phyloP scores from a whole-genome alignment of 202 grass and related monocot species.

The Eragrostis tef region DNA sequence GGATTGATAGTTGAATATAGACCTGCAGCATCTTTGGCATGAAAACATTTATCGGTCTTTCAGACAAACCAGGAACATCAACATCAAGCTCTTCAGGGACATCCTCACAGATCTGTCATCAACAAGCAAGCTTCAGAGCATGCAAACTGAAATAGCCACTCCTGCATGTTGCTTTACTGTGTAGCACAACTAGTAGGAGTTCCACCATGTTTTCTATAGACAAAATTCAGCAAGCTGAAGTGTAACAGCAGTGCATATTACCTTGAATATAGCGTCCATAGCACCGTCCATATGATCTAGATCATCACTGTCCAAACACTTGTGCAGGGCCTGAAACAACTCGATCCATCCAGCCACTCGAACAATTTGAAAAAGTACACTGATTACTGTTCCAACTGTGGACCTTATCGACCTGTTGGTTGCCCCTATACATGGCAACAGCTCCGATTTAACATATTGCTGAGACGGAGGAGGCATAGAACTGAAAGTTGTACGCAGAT shows the following conservation, averaged over 20 bases:
- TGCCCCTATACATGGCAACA: conserved; percentile 86
- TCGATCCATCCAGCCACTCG: conserved; percentile 85
- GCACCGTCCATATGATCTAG: conserved; percentile 97
- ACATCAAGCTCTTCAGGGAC: conserved; percentile 91
- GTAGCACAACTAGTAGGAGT: conserved; percentile 1
- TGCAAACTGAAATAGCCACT: neutral
- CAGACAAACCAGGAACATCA: conserved; percentile 84
- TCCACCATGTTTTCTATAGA: neutral
- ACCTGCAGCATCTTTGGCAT: conserved; percentile 91
- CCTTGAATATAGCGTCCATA: conserved; percentile 98
- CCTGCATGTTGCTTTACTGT: conserved; percentile 21
- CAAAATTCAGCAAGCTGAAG: conserved; percentile 18
- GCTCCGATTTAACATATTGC: conserved; percentile 81
- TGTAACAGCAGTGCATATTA: conserved; percentile 39
- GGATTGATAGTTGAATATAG: conserved; percentile 2
- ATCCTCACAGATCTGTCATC: conserved; percentile 90
- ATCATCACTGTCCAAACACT: conserved; percentile 86
- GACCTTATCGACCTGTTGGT: conserved; percentile 77
- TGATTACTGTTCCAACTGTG: conserved; percentile 91
- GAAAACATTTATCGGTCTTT: conserved; percentile 90
- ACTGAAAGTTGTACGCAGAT: conserved; percentile 63
- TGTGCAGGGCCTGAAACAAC: conserved; percentile 78
- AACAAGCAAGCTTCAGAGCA: conserved; percentile 47
- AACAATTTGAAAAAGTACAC: conserved; percentile 86
- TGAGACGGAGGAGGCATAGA: conserved; percentile 66